Evolutionary conservation across 495 filamentous ascomycete genomes (phyloP).

Genomic region (Podospora pseudopauciseta): DNA sequence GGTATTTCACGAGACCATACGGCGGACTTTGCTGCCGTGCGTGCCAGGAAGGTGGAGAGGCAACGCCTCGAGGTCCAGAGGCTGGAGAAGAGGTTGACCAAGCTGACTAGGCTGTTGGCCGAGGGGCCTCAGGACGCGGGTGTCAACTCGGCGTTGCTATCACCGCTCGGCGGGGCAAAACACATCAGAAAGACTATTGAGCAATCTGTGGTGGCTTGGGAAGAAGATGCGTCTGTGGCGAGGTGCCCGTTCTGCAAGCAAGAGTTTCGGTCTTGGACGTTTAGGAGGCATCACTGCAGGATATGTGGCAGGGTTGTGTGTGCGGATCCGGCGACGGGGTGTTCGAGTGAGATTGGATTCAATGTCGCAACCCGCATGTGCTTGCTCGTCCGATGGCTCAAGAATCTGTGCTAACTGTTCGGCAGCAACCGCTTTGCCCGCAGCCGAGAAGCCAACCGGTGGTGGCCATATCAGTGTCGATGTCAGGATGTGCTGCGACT

Average conservation of each 20-base stretch:
- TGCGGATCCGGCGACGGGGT: constrained; percentile 75
- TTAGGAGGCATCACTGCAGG: constrained; percentile 89
- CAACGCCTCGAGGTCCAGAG: constrained; percentile 80
- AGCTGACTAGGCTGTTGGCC: constrained; percentile 78
- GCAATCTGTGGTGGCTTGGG: constrained; percentile 90
- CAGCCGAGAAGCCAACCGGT: constrained; percentile 57
- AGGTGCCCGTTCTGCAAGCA: constrained; percentile 93
- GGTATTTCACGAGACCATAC: constrained; percentile 69
- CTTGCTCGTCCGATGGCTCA: background rate
- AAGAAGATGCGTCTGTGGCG: constrained; percentile 78
- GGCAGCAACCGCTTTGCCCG: constrained; percentile 33
- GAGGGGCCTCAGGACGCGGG: constrained; percentile 59
- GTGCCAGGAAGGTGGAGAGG: constrained; percentile 77
- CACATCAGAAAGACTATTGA: constrained; percentile 75
- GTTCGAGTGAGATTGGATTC: constrained; percentile 78
- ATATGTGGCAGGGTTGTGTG: constrained; percentile 92
- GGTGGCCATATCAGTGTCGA: constrained; percentile 63
- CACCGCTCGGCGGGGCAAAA: constrained; percentile 42
- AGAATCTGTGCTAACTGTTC: background rate
- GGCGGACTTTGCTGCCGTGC: constrained; percentile 58
- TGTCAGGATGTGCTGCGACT: constrained; percentile 88
- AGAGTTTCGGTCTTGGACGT: constrained; percentile 84
- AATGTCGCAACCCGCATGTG: constrained; percentile 66
- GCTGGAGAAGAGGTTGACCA: constrained; percentile 86
- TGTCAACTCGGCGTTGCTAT: constrained; percentile 28